phyloP scores from a whole-genome alignment of 805 yeast species.

The Kodamaea laetipori region DNA sequence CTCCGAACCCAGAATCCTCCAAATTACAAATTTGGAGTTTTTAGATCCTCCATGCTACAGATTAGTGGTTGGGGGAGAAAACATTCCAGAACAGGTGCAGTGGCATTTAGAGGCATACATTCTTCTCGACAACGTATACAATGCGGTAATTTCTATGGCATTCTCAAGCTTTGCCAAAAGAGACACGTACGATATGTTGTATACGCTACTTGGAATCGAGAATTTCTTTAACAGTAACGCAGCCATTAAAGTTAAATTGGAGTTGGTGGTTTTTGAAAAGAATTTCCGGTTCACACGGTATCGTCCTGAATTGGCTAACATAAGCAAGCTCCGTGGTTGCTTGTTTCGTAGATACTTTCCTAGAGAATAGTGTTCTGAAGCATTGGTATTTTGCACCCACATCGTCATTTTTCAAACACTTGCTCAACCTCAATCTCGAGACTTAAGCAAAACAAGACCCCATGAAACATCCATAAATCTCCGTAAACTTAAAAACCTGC shows the following conservation, averaged over 20 bases:
- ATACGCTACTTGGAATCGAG: conserved; percentile 1
- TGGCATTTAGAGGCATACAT: neutral
- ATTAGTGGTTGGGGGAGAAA: conserved; percentile 1
- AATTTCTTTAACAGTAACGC: neutral
- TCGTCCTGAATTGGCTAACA: neutral
- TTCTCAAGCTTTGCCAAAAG: conserved; percentile 5
- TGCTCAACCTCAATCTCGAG: too few relatives aligned
- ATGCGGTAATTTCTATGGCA: neutral
- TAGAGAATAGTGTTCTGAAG: neutral
- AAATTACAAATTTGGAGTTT: neutral
- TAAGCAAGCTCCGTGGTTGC: conserved; percentile 1
- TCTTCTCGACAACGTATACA: neutral
- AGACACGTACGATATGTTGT: conserved; percentile 1
- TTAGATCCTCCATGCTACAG: neutral
- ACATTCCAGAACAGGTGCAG: conserved; percentile 3
- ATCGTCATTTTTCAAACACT: neutral
- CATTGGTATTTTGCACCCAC: too few relatives aligned
- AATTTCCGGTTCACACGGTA: conserved; percentile 2
- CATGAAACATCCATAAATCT: too few relatives aligned
- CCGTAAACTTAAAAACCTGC: too few relatives aligned
- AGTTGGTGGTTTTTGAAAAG: conserved; percentile 2
- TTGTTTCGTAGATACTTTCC: conserved; percentile 3
- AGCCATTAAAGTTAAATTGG: neutral
- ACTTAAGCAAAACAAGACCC: too few relatives aligned
- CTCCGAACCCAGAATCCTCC: neutral